Conservation (phyloP, 2,329 filamentous ascomycete genomes). For the Zopfia rhizophila region DNA sequence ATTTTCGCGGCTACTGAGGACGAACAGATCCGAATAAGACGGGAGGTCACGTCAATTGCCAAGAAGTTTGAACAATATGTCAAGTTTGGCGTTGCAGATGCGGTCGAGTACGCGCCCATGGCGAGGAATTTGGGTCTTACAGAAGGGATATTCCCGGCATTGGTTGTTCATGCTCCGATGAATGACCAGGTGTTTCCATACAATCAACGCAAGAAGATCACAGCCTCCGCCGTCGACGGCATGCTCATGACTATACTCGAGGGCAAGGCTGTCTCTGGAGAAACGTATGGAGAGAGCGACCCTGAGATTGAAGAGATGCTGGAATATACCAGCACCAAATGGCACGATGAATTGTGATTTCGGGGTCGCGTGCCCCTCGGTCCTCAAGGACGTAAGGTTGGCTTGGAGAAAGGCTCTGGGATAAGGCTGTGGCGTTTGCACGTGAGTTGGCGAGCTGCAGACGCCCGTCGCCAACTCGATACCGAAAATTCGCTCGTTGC, state of each 20-base stretch:
- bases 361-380: too few species aligned
- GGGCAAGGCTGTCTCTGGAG: conserved; percentile 25
- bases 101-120: conserved; percentile 31
- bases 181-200: conserved; percentile 35
- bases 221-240: conserved; percentile 16
- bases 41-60: conserved; percentile 28
- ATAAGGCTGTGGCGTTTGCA: too few species aligned
- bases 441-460: too few species aligned
- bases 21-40: conserved; percentile 15
- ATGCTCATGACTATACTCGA: conserved; percentile 34
- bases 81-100: conserved; percentile 31
- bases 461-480: too few species aligned
- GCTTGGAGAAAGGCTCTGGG: too few species aligned
- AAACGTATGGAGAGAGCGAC: conserved; percentile 30
- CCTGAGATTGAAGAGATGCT: conserved; percentile 9
- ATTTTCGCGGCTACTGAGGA: conserved; percentile 25
- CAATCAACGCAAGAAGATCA: conserved; percentile 24
- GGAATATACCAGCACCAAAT: background rate
- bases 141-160: conserved; percentile 16
- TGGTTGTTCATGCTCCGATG: conserved; percentile 32
- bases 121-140: conserved; percentile 29
- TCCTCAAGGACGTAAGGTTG: too few species aligned
- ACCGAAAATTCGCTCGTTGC: too few species aligned
- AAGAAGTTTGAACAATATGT: conserved; percentile 29
- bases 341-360: conserved; percentile 29